These are phyloP conservation scores for Penicillium occitanis DNA, from an alignment of 2,329 filamentous ascomycete genomes.

Conservation along the genomic window DNA sequence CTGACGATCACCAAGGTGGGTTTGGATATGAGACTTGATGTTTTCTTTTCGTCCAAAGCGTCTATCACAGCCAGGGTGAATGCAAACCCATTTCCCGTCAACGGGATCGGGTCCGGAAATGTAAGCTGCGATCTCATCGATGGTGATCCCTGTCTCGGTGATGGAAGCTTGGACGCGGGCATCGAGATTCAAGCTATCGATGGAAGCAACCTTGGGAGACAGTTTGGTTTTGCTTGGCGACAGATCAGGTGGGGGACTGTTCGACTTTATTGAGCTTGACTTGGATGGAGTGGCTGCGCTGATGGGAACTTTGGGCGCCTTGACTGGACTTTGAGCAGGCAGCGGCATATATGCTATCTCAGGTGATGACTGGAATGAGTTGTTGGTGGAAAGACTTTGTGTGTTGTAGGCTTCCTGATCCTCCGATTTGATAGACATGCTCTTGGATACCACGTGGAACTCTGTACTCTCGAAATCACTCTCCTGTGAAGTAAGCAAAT, in stretches of 20 bases:
- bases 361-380: slow-evolving; percentile 54
- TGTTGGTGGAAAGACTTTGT: slow-evolving; percentile 46
- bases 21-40: slow-evolving; percentile 97
- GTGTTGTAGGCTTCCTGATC: slow-evolving; percentile 6
- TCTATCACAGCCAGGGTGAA: slow-evolving; percentile 78
- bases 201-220: slow-evolving; percentile 46
- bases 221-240: slow-evolving; percentile 38
- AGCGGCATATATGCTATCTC: slow-evolving; percentile 50
- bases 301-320: slow-evolving; percentile 34
- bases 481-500: slow-evolving; percentile 54
- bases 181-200: slow-evolving; percentile 53
- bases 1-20: slow-evolving; percentile 92
- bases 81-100: slow-evolving; percentile 78
- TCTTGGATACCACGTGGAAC: slow-evolving; percentile 36
- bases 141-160: slow-evolving; percentile 77
- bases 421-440: slow-evolving; percentile 36
- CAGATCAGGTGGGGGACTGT: slow-evolving; percentile 24
- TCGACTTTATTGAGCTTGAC: slow-evolving; percentile 26
- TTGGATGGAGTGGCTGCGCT: slow-evolving; percentile 30
- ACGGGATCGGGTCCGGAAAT: slow-evolving; percentile 69
- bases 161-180: slow-evolving; percentile 61
- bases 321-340: slow-evolving; percentile 27
- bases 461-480: slow-evolving; percentile 32
- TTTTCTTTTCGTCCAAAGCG: slow-evolving; percentile 97
- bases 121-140: slow-evolving; percentile 76